Evolutionary conservation across 352 stramenopile species (phyloP).

Genomic region (Ophiocytium majus): DNA sequence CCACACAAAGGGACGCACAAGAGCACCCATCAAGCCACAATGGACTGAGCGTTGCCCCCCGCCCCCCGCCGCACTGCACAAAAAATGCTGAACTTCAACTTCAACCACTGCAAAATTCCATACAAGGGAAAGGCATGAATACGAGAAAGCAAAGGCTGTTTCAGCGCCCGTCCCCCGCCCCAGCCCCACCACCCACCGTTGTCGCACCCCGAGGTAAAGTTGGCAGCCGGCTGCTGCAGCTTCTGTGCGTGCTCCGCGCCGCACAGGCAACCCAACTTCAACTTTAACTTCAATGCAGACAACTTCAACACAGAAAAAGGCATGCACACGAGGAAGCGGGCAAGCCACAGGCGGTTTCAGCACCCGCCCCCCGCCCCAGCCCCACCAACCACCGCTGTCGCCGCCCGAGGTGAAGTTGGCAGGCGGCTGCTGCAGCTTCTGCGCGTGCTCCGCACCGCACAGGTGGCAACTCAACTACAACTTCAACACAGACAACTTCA

Average conservation of each 20-base stretch:
- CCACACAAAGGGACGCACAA: no score
- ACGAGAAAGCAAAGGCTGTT: conserved; percentile 21
- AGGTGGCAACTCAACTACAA: no score
- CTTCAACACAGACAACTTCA: no score
- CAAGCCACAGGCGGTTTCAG: conserved; percentile 24
- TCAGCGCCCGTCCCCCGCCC: conserved; percentile 32
- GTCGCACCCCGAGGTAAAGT: conserved; percentile 7
- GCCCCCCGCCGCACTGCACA: no score
- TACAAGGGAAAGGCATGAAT: no score
- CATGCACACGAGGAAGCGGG: neutral
- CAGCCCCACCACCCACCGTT: conserved; percentile 61
- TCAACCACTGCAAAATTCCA: no score
- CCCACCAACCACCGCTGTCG: conserved; percentile 58
- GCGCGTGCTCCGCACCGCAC: conserved; percentile 92
- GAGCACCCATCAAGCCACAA: no score
- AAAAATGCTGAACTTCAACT: no score
- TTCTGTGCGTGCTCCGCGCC: conserved; percentile 96
- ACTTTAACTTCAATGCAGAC: no score
- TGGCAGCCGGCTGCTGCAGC: conserved; percentile 64
- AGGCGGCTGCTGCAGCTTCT: conserved; percentile 80
- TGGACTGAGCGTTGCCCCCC: no score
- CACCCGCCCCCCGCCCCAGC: conserved; percentile 51
- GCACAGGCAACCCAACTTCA: conserved; percentile 90
- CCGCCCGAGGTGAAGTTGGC: neutral
- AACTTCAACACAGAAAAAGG: no score